Base-by-base conservation (phyloP, 768 basidiomycete genomes). In the Leccinum disarticulatum region DNA sequence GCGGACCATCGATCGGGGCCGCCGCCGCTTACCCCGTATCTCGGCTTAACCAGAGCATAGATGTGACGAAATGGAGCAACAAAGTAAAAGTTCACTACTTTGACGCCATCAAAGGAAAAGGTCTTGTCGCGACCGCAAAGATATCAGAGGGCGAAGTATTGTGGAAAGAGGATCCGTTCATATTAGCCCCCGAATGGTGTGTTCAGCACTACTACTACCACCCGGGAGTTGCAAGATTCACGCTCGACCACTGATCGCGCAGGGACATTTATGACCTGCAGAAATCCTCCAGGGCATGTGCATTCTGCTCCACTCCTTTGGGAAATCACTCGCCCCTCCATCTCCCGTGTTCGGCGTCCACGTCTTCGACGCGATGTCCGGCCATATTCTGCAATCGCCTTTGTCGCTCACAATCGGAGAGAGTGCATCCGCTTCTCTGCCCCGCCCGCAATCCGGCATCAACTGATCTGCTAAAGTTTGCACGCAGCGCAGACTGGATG, bases 141-240 rank as follows among this genome's bases (percentile, higher is more conserved):
- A 88, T 95, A 55, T 74, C 76, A 27, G 82, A 85, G 66, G 91
- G 88, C 0, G 90, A 95, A 61, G 76, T 84, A 4, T 70, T 96
- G 17, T 95, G 93, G 91, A 87, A 85, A 59, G 93, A 95, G 68
- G 89, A 92, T 66, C 91, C 90, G 1, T 92, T 87, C 68, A 73
- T 88, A 49, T 73, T 91, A 22, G 87, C 89, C n/a, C 86, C 90
- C n/a, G 88, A 90, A 74, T 90, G 87, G 88, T 90, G 70, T 61
- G 78, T 67, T 6, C 27, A n/a, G 3, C 17, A 52, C 35, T 7
- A 4, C 13, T n/a, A 17, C 13, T n/a, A 17, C 10, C 5, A 5
- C 19, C 2, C 31, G 2, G 17, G 28, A 27, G 15, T 25, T n/a
- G 38, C 25, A 3, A 22, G 13, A 30, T 38, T 47, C 41, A 48